phyloP scores from a whole-genome alignment of 352 stramenopile genomes.

The Halophytophthora batemanensis region DNA sequence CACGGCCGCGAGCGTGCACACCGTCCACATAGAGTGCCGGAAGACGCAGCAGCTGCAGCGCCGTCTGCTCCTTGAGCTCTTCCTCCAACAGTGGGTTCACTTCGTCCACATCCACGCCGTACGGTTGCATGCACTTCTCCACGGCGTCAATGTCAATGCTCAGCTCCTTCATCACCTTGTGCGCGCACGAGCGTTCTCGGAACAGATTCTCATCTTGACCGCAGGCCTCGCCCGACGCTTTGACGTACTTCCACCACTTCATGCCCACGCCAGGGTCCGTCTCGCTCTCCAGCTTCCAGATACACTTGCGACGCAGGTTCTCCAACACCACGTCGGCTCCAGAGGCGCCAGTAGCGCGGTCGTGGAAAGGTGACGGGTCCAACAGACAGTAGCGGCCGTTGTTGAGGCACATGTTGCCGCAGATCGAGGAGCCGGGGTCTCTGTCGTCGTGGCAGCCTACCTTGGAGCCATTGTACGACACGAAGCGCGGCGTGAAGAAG shows the following conservation, averaged over 20 bases:
- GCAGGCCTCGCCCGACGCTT: conserved; percentile 88
- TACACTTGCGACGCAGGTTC: conserved; percentile 92
- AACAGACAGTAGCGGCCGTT: conserved; percentile 95
- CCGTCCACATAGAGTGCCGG: conserved; percentile 95
- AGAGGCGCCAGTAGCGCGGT: conserved; percentile 89
- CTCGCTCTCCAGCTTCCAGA: conserved; percentile 89
- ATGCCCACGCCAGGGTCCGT: conserved; percentile 81
- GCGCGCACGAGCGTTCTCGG: conserved; percentile 84
- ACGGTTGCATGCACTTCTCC: conserved; percentile 93
- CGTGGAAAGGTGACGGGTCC: conserved; percentile 93
- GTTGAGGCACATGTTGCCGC: conserved; percentile 97
- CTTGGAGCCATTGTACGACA: conserved; percentile 94
- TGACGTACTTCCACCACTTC: conserved; percentile 95
- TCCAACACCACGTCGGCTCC: conserved; percentile 94
- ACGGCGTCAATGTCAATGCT: conserved; percentile 83
- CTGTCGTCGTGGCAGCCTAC: conserved; percentile 88
- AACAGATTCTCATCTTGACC: conserved; percentile 83
- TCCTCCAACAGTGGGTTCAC: conserved; percentile 89
- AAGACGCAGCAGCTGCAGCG: conserved; percentile 89
- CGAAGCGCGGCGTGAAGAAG: conserved; percentile 96
- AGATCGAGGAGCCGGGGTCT: conserved; percentile 65
- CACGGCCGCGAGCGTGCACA: conserved; percentile 87
- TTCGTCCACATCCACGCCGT: conserved; percentile 83
- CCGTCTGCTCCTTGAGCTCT: conserved; percentile 88
- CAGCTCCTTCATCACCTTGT: conserved; percentile 89